Base-by-base conservation (phyloP, 345 rosid species). In the Citrus trifoliata region DNA sequence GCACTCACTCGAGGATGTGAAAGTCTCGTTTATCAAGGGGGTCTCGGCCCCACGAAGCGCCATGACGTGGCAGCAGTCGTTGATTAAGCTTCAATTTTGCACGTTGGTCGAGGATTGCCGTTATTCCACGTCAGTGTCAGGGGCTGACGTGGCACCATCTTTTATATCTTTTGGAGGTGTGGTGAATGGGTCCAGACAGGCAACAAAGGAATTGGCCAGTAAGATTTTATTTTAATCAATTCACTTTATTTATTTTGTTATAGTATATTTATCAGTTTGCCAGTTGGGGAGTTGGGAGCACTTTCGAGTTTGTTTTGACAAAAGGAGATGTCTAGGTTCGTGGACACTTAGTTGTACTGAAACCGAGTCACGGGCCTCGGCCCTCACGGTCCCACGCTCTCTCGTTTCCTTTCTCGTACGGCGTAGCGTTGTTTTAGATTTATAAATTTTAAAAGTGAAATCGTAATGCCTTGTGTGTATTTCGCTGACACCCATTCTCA, bases 291-390 rank as follows among this genome's bases (percentile, higher is more conserved):
- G 12, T 53, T 63, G 48, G 19, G 7, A 67, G 65, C 22, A 55
- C 65, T 13, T 46, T 3, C 2, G 18, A 46, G 51, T 13, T 46
- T 13, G 51, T 56, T 56, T 76, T 68, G 16, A 30, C 18, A 56
- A 67, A 58, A 69, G 75, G 6, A 48, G 37, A 70, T 69, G 82
- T 82, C 86, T 27, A 79, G 81, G 86, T 84, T 84, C 81, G 84
- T 14, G 75, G 79, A 63, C 67, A 78, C 87, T 75, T 62, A 71
- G 83, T 82, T 84, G 87, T 80, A 80, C 83, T 79, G 58, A 24
- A 32, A 66, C 51, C 60, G 80, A 61, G 78, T 81, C 86, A 82
- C 85, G 81, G 73, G 81, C 77, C 18, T 70, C 18, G 1, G 51
- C 16, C 51, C 18, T 46, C 46, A 10, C 13, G 78, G 83, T n/a